These are phyloP conservation scores for Blastomyces gilchristii DNA, from an alignment of 2,329 filamentous ascomycete genomes.

Conservation along the genomic window DNA sequence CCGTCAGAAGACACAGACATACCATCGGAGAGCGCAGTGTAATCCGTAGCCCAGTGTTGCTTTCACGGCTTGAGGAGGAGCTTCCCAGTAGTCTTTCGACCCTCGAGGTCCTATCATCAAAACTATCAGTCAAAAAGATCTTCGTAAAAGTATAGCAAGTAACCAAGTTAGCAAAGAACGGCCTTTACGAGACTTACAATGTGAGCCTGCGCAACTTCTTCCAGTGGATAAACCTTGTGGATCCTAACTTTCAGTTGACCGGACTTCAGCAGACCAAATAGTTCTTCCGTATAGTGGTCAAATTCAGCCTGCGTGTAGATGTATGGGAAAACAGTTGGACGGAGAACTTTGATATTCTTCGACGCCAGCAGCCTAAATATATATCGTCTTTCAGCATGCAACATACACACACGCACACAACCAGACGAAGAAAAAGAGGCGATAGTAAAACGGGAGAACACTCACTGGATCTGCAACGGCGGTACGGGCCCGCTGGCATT, in stretches of 20 bases:
- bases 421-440: not conserved
- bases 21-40: not conserved
- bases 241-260: slow-evolving; percentile 62
- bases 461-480: slow-evolving; percentile 54
- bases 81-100: slow-evolving; percentile 75
- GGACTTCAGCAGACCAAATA: slow-evolving; percentile 61
- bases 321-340: slow-evolving; percentile 66
- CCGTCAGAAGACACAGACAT: not conserved
- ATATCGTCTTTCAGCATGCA: slow-evolving; percentile 2
- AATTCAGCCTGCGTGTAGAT: slow-evolving; percentile 59
- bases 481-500: slow-evolving; percentile 71
- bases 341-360: slow-evolving; percentile 68
- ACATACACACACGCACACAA: not conserved
- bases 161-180: not conserved
- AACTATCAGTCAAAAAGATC: not conserved
- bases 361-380: slow-evolving; percentile 44
- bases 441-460: slow-evolving; percentile 22
- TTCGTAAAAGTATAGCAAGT: not conserved
- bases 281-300: slow-evolving; percentile 57
- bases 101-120: slow-evolving; percentile 55
- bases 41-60: not conserved
- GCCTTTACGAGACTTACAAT: slow-evolving; percentile 27
- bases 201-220: slow-evolving; percentile 63
- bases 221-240: slow-evolving; percentile 66
- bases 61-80: slow-evolving; percentile 46